These are phyloP conservation scores for Asterionellopsis glacialis DNA, from an alignment of 108 stramenopile species.

Conservation along the genomic window DNA sequence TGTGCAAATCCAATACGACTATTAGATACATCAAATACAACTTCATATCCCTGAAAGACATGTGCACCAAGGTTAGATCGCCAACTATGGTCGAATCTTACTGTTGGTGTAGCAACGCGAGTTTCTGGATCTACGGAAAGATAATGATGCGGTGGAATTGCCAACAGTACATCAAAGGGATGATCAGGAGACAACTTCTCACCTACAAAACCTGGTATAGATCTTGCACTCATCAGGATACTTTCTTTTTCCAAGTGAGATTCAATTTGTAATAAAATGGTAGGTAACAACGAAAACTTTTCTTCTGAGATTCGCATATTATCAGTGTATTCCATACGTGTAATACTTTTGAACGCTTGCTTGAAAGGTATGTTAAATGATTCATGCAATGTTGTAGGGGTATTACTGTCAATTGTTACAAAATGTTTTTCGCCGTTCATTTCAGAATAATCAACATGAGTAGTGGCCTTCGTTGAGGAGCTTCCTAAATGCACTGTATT, in stretches of 20 bases:
- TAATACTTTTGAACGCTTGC: slow-evolving; percentile 14
- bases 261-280: slow-evolving; percentile 68
- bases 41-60: slow-evolving; percentile 85
- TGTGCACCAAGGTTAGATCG: slow-evolving; percentile 75
- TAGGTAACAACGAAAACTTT: slow-evolving; percentile 52
- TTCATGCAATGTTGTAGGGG: slow-evolving; percentile 26
- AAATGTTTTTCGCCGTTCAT: not conserved
- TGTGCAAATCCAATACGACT: slow-evolving; percentile 85
- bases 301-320: slow-evolving; percentile 27
- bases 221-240: not conserved
- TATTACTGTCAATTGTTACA: slow-evolving; percentile 83
- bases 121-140: slow-evolving; percentile 23
- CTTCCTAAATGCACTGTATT: too few relatives aligned
- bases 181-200: slow-evolving; percentile 42
- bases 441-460: too few relatives aligned
- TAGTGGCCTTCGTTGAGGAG: too few relatives aligned
- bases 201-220: slow-evolving; percentile 15
- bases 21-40: slow-evolving; percentile 80
- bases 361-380: slow-evolving; percentile 18
- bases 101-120: slow-evolving; percentile 8
- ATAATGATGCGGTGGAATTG: slow-evolving; percentile 71
- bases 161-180: slow-evolving; percentile 61
- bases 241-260: not conserved
- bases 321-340: slow-evolving; percentile 20
- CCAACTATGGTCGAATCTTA: not conserved